These are phyloP conservation scores for Fusarium decemcellulare DNA, from an alignment of 2,329 filamentous ascomycete genomes.

Conservation along the genomic window DNA sequence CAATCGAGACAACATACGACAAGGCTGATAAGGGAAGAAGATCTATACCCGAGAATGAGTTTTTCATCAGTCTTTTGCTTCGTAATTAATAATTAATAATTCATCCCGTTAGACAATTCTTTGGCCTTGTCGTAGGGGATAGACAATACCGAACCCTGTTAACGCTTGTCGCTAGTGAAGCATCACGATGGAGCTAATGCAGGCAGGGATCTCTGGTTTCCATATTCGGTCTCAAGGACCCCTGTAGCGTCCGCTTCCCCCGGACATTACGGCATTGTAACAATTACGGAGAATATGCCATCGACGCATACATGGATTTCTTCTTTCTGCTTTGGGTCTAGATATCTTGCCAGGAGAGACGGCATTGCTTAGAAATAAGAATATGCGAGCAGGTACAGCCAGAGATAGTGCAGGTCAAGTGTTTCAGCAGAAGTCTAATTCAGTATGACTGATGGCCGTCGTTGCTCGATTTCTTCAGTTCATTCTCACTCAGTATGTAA, in stretches of 20 bases:
- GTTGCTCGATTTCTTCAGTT: not conserved
- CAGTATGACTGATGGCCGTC: not conserved
- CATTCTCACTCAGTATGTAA: not conserved
- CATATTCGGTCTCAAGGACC: not conserved
- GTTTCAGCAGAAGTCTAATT: not conserved
- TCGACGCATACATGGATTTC: not conserved
- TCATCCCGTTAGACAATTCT: too few relatives aligned
- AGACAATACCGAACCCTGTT: not conserved
- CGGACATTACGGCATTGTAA: not conserved
- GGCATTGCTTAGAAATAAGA: not conserved
- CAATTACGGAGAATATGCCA: not conserved
- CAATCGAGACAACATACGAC: not conserved
- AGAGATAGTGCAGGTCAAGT: not conserved
- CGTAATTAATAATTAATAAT: too few relatives aligned
- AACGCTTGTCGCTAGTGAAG: not conserved
- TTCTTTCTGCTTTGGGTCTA: not conserved
- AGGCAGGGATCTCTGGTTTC: not conserved
- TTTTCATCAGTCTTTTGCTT: too few relatives aligned
- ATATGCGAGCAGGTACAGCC: not conserved
- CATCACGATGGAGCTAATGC: not conserved
- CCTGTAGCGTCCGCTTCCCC: not conserved
- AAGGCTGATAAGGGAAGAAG: too few relatives aligned
- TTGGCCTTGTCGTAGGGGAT: not conserved
- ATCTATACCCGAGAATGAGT: too few relatives aligned
- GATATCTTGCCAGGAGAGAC: not conserved